Percentiles rank a stretch among this genome's conserved stretches.
Conservation (phyloP, 352 stramenopile species). For the Phytophthora sp. region DNA sequence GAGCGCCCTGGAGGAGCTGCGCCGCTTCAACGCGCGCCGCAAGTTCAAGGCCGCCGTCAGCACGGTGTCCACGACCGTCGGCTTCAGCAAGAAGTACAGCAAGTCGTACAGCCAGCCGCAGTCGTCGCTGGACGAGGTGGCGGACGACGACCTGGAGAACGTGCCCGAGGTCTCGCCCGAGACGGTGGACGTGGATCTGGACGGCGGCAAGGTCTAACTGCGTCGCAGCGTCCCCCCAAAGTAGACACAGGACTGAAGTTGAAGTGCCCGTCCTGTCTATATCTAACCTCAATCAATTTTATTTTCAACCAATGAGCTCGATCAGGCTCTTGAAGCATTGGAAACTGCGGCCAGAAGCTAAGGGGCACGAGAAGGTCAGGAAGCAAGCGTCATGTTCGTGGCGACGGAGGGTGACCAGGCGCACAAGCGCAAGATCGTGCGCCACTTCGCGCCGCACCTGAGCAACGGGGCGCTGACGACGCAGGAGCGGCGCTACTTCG, state of each 20-base stretch:
- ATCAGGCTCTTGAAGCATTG: slow-evolving; percentile 8
- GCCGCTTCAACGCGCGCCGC: slow-evolving; percentile 94
- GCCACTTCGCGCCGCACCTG: slow-evolving; percentile 73
- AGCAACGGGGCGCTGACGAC: slow-evolving; percentile 49
- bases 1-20: slow-evolving; percentile 91
- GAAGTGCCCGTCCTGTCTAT: slow-evolving; percentile 25
- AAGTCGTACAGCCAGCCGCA: slow-evolving; percentile 53
- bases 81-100: slow-evolving; percentile 81
- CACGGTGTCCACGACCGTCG: slow-evolving; percentile 78
- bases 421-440: slow-evolving; percentile 77
- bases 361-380: slow-evolving; percentile 6
- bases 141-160: slow-evolving; percentile 12
- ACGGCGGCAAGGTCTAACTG: slow-evolving; percentile 27
- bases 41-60: slow-evolving; percentile 95
- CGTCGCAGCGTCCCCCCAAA: not conserved
- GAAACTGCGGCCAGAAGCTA: slow-evolving; percentile 1
- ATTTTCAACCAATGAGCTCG: slow-evolving; percentile 35
- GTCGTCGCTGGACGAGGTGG: slow-evolving; percentile 28
- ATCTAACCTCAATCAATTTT: slow-evolving; percentile 20
- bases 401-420: slow-evolving; percentile 43
- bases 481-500: slow-evolving; percentile 68
- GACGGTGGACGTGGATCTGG: slow-evolving; percentile 33
- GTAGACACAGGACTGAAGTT: slow-evolving; percentile 23
- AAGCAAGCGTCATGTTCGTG: slow-evolving; percentile 27
- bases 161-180: slow-evolving; percentile 26